Conservation (phyloP, 345 rosid genomes). For the Hibiscus syriacus region DNA sequence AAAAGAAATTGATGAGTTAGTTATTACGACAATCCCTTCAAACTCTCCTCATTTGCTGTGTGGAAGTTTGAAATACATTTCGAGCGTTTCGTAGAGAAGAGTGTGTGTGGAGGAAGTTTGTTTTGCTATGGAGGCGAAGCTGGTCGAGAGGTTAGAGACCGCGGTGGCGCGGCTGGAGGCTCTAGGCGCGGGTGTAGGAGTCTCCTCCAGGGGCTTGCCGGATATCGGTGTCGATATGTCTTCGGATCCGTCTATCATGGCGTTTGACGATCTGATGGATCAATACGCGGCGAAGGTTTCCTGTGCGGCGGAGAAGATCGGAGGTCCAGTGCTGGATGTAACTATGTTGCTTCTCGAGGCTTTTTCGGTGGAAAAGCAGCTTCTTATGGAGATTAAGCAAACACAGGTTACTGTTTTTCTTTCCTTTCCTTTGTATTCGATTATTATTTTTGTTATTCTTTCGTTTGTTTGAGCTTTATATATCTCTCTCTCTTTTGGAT, state of each 20-base stretch:
- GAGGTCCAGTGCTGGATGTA: conserved; percentile 72
- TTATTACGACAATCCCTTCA: not conserved
- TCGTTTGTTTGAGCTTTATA: not conserved
- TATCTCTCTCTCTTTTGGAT: not conserved
- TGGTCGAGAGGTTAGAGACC: conserved; percentile 67
- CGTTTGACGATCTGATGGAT: conserved; percentile 60
- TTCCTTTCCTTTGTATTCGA: not conserved
- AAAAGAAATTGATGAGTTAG: not conserved
- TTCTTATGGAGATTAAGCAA: conserved; percentile 62
- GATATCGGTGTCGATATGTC: conserved; percentile 15
- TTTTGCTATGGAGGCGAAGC: conserved; percentile 63
- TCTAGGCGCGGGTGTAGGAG: conserved; percentile 26
- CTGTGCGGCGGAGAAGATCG: conserved; percentile 77
- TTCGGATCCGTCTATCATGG: conserved; percentile 67
- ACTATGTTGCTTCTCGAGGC: conserved; percentile 68
- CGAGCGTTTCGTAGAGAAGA: not conserved
- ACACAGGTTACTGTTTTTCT: conserved; percentile 34
- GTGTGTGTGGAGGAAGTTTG: conserved; percentile 1
- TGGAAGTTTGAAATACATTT: not conserved
- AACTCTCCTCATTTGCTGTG: conserved; percentile 5
- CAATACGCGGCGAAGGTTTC: conserved; percentile 51
- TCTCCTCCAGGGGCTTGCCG: conserved; percentile 19
- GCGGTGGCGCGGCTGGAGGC: conserved; percentile 74
- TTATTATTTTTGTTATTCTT: not conserved
- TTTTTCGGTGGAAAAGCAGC: conserved; percentile 52